phyloP scores from a whole-genome alignment of 345 rosid genomes.

The Carallia brachiata region DNA sequence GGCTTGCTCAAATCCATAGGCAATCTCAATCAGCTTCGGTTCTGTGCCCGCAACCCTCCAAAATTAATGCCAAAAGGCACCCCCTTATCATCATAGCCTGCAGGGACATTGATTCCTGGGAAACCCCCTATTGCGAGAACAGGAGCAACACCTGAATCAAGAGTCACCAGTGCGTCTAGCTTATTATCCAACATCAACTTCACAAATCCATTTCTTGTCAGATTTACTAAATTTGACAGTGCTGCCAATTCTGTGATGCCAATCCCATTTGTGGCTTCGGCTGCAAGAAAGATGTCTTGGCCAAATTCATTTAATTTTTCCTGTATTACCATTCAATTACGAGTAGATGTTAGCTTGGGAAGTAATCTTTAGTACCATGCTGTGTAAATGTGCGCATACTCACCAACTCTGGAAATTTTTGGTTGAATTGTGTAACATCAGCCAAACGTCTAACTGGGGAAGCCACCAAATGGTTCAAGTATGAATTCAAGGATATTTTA shows the following conservation, averaged over 20 bases:
- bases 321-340: constrained; percentile 25
- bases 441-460: constrained; percentile 61
- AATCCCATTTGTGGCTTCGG: constrained; percentile 43
- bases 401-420: constrained; percentile 41
- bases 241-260: constrained; percentile 30
- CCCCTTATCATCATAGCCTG: constrained; percentile 49
- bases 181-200: constrained; percentile 45
- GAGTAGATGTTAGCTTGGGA: background rate
- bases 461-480: constrained; percentile 37
- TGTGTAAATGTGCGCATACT: background rate
- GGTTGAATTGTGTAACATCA: constrained; percentile 55
- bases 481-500: constrained; percentile 47
- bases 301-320: constrained; percentile 49
- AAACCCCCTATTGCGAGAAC: constrained; percentile 67
- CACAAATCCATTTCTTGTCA: constrained; percentile 48
- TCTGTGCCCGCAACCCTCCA: constrained; percentile 61
- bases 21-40: constrained; percentile 66
- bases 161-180: constrained; percentile 56
- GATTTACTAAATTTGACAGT: constrained; percentile 21
- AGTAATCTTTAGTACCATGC: background rate
- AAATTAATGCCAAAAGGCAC: constrained; percentile 63
- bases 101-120: constrained; percentile 69
- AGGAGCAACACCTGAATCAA: constrained; percentile 7
- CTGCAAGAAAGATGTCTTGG: constrained; percentile 41
- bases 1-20: constrained; percentile 69